Evolutionary conservation across 495 filamentous ascomycete species (phyloP), one percentile per base, ranked within the genome.

Genomic region (Daldinia grandis): DNA sequence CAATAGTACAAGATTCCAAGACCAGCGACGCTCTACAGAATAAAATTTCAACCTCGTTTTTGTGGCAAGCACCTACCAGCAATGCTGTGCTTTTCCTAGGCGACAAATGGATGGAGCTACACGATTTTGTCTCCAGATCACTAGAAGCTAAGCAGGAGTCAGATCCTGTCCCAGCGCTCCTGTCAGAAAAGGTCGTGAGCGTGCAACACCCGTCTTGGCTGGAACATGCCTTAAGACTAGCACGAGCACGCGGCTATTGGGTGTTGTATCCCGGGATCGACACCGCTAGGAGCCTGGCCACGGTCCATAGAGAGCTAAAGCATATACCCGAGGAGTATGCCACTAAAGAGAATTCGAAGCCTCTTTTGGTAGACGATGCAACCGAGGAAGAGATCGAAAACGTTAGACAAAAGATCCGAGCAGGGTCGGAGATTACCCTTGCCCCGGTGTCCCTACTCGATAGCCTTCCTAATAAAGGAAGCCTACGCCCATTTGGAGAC

Each of bases 31-130:
- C 74, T 56, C 59, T 44, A 37, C 69, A 64, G 69, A 73, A 27
- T 30, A 72, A 81, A 5, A 69, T 66, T 14, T 56, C 83, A 3
- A 84, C 87, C 0, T 85, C 90, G 0, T 94, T 95, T 69, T 80
- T 94, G 3, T 96, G 91, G 90, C 90, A 96, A 79, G 87, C 90
- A 40, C 93, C 93, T 19, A 90, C 89, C 74, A 90, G 88, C 73
- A 91, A 93, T 71, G 93, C 93, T 1, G 87, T 89, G 10, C 83
- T 97, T 15, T 92, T 92, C 76, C 91, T 93, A 57, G 93, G 93
- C 24, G 88, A 93, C 35, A 92, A 90, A 75, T 97, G 93, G 93
- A 80, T 84, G 17, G 91, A 94, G 66, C 84, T 96, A 15, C 92
- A 97, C 74, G 84, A 86, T 15, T 92, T 95, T 55, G 84, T 94